Evolutionary conservation across 2,329 filamentous ascomycete genomes (phyloP), one percentile per base, ranked within the genome.

Genomic region (Fusarium brachygibbosum): DNA sequence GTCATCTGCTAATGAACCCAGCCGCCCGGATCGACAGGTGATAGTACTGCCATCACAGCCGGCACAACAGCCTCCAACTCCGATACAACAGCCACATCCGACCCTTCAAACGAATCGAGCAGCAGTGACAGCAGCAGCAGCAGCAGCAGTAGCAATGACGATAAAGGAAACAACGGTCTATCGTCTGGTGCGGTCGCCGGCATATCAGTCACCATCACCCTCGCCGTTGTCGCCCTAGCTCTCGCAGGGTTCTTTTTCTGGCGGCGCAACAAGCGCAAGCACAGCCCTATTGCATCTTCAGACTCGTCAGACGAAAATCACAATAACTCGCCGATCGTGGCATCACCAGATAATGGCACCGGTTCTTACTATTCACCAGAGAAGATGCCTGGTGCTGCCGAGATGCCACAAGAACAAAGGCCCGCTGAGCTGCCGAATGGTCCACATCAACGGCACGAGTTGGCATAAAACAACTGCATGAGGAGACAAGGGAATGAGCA

Each of bases 161-260:
- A 9, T 4, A 38, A 7, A 4, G 6, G 14, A 3, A 48, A 23
- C 31, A 40, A 19, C 5, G 49, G 50, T 10, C 40, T 69, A 8
- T 67, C 66, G 14, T 40, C 61, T 1, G 61, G 61, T 13, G 61
- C 66, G 2, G 49, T 69, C 3, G 66, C 66, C 0, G 66, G 66
- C 0, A 69, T 69, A 13, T 45, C 55, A 19, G 50, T 69, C 0
- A 66, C 56, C 1, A 31, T 35, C 0, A 54, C 61, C 2, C 61
- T 69, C 4, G 66, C 40, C 1, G 52, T 63, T 1, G 51, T 67
- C 5, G 61, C 61, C 4, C 32, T 69, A 17, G 56, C 50, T 0
- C 42, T 69, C 9, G 25, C 42, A 4, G 56, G 31, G 4, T 67
- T 69, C 23, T 52, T 69, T 28, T 44, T 69, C 17, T 69, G 66